Base-by-base conservation (phyloP, 2,329 filamentous ascomycete genomes). In the Claviceps sp. region DNA sequence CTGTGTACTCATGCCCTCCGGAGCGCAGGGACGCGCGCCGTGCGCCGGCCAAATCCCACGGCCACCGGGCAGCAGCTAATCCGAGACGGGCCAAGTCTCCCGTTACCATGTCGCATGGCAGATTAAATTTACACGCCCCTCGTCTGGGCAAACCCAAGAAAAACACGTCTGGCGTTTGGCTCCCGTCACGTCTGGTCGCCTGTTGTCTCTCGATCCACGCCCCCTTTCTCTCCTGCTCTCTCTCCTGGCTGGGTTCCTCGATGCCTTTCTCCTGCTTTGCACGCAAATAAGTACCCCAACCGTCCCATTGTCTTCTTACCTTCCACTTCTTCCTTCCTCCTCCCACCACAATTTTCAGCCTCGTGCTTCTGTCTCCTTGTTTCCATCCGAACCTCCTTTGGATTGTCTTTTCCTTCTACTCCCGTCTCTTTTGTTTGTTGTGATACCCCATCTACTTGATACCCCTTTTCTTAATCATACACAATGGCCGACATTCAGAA, bases 401-500 rank as follows among this genome's bases (percentile, higher is more conserved):
- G 63, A 63, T 60, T 63, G 60, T 61, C 60, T 64, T 60, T 57
- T 58, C 56, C 59, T 61, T 69, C 69, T 68, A 65, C 67, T 68
- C 66, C 64, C 63, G 57, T 63, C 61, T 64, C 66, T 68, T 68
- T 68, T 70, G 64, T 66, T 68, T 69, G 63, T 70, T 72, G 70
- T 75, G 73, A 76, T 77, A 76, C 73, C 30, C 73, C 73, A 52
- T 66, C 61, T 63, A 64, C 69, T 67, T 65, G 62, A 70, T 65
- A 65, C 63, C 66, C 64, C 65, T 64, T 14, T 48, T 66, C 26
- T 59, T 50, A 52, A 50, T 51, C 51, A 65, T 65, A 68, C 73
- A 78, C 63, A 76, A 88, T 88, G 84, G 81, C 85, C 73, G 84
- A 88, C 65, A 75, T 74, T 69, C 77, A 82, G 70, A 88, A 89